These are phyloP conservation scores for Backusella circina DNA, from an alignment of 192 early-diverging fungal species.

Conservation along the genomic window DNA sequence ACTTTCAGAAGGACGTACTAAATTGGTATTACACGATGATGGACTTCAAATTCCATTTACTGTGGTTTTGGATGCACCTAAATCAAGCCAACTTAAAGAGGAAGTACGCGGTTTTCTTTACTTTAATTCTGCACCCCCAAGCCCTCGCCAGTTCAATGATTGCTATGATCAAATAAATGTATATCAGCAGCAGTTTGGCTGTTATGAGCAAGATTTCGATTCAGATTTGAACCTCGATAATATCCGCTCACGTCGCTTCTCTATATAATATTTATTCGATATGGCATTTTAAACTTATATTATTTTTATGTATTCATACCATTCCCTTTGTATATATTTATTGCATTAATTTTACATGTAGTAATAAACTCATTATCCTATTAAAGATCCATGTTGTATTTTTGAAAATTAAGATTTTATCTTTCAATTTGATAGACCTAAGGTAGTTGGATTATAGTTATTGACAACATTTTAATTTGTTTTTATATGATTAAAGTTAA, in stretches of 20 bases:
- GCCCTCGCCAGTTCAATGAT: background rate
- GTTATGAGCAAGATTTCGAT: background rate
- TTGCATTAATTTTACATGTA: background rate
- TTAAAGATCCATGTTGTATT: background rate
- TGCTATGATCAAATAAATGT: background rate
- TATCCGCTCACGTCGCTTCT: background rate
- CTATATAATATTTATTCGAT: background rate
- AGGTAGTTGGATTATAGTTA: too few species aligned
- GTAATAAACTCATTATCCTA: background rate
- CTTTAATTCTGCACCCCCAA: background rate
- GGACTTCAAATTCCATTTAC: slow-evolving; percentile 9
- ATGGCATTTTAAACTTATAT: background rate
- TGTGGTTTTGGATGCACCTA: slow-evolving; percentile 1
- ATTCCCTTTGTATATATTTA: background rate
- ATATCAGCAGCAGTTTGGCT: background rate
- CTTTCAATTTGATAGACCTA: too few species aligned
- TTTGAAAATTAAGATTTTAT: background rate
- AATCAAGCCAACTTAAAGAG: background rate
- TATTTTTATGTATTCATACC: background rate
- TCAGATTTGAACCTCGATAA: background rate
- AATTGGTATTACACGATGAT: slow-evolving; percentile 11
- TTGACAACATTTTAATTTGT: too few species aligned
- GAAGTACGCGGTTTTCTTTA: slow-evolving; percentile 13
- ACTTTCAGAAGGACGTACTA: slow-evolving; percentile 13
- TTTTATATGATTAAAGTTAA: too few species aligned